Percentiles rank a stretch among this genome's conserved stretches.
phyloP scores from a whole-genome alignment of 106 monocot genomes.

The Vanilla planifolia region DNA sequence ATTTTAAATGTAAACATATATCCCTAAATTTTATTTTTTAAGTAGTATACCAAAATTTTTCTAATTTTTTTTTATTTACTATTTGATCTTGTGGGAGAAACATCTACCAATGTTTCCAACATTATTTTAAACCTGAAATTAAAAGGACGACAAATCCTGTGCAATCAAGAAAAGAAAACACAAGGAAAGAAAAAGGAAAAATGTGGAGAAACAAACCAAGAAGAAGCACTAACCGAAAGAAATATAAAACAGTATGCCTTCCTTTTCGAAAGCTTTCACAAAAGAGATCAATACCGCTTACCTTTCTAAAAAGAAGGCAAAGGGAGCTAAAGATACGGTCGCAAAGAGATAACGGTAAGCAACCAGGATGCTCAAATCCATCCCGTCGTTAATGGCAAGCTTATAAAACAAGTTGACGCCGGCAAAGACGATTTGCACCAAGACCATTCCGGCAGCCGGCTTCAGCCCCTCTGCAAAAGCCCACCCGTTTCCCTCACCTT shows the following conservation, averaged over 20 bases:
- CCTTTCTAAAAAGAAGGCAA: constrained; percentile 39
- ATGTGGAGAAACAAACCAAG: no score
- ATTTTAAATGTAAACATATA: no score
- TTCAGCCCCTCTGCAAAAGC: constrained; percentile 8
- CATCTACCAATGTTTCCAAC: no score
- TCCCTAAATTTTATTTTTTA: no score
- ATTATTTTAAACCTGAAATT: no score
- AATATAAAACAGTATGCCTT: not conserved
- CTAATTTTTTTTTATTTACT: no score
- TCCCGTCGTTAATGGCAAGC: constrained; percentile 46
- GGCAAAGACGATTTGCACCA: constrained; percentile 27
- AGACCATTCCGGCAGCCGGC: constrained; percentile 26
- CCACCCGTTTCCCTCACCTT: not conserved
- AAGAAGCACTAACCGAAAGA: not conserved
- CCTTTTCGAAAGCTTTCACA: no score
- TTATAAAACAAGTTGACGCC: constrained; percentile 45
- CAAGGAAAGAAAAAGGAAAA: no score
- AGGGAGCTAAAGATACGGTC: constrained; percentile 22
- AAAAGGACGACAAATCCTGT: no score
- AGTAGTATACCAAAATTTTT: no score
- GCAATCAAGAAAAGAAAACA: no score
- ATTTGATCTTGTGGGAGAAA: no score
- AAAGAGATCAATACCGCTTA: not conserved
- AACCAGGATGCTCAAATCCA: constrained; percentile 39
- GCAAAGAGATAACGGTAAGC: constrained; percentile 43